Conservation (phyloP, 805 yeast species). For the Candida nonsorbophila region DNA sequence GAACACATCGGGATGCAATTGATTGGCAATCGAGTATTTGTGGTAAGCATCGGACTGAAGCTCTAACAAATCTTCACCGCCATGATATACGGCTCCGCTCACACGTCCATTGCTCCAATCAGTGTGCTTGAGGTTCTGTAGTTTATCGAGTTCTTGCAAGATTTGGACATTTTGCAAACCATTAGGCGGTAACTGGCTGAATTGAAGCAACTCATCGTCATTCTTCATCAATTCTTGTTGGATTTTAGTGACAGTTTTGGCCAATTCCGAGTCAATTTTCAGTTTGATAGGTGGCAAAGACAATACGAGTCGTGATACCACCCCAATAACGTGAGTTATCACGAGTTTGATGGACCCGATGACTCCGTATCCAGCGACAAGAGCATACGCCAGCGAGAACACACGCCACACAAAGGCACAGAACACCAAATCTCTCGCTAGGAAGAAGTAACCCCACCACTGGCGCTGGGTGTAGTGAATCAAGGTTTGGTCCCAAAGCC, state of each 20-base stretch:
- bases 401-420: constrained; percentile 8
- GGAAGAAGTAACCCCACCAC: constrained; percentile 1
- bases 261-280: constrained; percentile 59
- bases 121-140: constrained; percentile 52
- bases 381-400: constrained; percentile 5
- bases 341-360: constrained; percentile 19
- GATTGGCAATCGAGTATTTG: constrained; percentile 82
- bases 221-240: constrained; percentile 57
- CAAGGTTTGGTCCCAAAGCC: too few relatives aligned
- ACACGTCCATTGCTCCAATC: constrained; percentile 84
- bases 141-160: constrained; percentile 43
- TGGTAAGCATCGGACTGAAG: constrained; percentile 76
- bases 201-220: constrained; percentile 40
- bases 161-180: constrained; percentile 54
- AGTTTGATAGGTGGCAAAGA: constrained; percentile 48
- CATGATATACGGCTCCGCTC: constrained; percentile 96
- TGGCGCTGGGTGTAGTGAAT: too few relatives aligned
- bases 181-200: constrained; percentile 47
- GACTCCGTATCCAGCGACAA: constrained; percentile 35
- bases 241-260: constrained; percentile 39
- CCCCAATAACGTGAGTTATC: constrained; percentile 9
- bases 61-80: constrained; percentile 71
- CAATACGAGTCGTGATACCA: constrained; percentile 26
- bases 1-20: constrained; percentile 93
- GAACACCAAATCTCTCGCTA: constrained; percentile 16